Evolutionary conservation across 495 filamentous ascomycete species (phyloP).

Genomic region (Penicillium crystallinum): DNA sequence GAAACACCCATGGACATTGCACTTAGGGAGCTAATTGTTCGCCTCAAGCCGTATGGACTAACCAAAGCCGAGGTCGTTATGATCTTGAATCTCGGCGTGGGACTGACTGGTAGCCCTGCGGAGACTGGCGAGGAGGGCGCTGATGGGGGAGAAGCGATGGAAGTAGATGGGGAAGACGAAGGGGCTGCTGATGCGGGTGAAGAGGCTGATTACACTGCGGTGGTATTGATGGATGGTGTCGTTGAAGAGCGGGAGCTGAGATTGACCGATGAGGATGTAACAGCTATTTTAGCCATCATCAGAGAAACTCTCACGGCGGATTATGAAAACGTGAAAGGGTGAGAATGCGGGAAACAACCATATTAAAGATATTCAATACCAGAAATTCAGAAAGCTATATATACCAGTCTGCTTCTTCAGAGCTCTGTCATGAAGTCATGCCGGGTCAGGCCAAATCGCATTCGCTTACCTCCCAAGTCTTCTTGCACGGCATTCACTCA

Average conservation of each 20-base stretch:
- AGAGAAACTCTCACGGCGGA: slow-evolving; percentile 28
- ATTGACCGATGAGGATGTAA: slow-evolving; percentile 34
- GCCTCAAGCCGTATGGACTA: slow-evolving; percentile 44
- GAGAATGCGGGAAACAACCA: neutral
- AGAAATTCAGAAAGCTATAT: neutral
- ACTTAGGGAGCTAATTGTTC: slow-evolving; percentile 35
- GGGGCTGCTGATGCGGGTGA: slow-evolving; percentile 22
- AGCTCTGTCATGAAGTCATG: neutral
- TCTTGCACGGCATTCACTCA: neutral
- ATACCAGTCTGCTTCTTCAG: neutral
- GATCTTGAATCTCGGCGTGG: slow-evolving; percentile 56
- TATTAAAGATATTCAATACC: neutral
- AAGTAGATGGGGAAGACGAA: slow-evolving; percentile 19
- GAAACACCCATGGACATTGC: slow-evolving; percentile 35
- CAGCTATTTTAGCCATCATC: slow-evolving; percentile 32
- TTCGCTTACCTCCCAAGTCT: neutral
- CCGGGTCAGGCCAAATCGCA: neutral
- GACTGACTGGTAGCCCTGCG: slow-evolving; percentile 12
- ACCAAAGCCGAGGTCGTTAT: slow-evolving; percentile 61
- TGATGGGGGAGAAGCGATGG: slow-evolving; percentile 20
- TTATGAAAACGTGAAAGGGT: slow-evolving; percentile 11
- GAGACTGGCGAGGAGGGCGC: slow-evolving; percentile 10
- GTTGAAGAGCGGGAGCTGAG: slow-evolving; percentile 43
- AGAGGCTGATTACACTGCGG: slow-evolving; percentile 31
- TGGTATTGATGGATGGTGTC: slow-evolving; percentile 38